Conservation (phyloP, 345 rosid genomes). For the Populus davidiana region DNA sequence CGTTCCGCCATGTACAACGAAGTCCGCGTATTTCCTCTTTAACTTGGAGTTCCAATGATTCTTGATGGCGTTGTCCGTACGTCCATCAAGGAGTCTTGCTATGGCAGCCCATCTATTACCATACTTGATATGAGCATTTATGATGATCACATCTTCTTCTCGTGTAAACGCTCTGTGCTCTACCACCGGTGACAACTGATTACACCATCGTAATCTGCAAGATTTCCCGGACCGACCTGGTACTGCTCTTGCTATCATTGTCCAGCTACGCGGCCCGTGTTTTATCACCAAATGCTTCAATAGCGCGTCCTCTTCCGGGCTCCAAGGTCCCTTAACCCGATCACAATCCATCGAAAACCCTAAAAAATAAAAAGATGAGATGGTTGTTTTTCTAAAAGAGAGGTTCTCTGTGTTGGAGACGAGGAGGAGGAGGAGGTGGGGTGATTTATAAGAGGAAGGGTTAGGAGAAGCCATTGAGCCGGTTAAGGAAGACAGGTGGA, state of each 20-base stretch:
- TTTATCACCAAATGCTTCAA: constrained; percentile 12
- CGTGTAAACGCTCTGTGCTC: constrained; percentile 24
- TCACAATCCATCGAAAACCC: not conserved
- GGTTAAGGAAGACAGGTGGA: constrained; percentile 16
- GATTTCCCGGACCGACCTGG: constrained; percentile 32
- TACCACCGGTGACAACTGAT: constrained; percentile 29
- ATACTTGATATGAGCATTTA: constrained; percentile 12
- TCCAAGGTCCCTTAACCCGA: constrained; percentile 29
- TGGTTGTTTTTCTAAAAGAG: not conserved
- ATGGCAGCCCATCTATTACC: constrained; percentile 34
- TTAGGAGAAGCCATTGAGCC: constrained; percentile 30
- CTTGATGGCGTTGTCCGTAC: constrained; percentile 29
- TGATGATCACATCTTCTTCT: constrained; percentile 24
- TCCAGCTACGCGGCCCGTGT: constrained; percentile 27
- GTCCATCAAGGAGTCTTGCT: constrained; percentile 27
- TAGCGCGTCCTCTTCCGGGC: constrained; percentile 20
- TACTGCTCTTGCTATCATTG: constrained; percentile 21
- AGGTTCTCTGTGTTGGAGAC: not conserved
- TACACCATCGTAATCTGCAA: constrained; percentile 32
- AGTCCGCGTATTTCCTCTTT: constrained; percentile 24
- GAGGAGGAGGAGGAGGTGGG: not conserved
- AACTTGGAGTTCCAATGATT: constrained; percentile 33
- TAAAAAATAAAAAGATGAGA: not conserved
- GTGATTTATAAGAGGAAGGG: constrained; percentile 10
- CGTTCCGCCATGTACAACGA: not conserved